Evolutionary conservation across 208 protist genomes (phyloP).

Genomic region (Strigomonas culicis): DNA sequence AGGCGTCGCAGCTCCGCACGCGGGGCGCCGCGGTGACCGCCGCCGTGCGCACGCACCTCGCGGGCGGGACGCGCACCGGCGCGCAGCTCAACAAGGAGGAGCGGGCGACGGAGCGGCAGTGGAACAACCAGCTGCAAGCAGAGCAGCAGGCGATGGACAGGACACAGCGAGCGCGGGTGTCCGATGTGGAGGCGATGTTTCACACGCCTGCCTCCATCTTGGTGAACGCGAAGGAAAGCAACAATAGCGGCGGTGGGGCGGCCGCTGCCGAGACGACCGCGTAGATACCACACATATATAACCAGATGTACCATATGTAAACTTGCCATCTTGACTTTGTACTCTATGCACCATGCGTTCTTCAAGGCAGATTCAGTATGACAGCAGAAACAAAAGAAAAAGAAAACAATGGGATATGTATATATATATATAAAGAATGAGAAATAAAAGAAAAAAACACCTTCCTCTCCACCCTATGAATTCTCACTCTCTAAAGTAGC

Average conservation of each 20-base stretch:
- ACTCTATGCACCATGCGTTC: too few species aligned
- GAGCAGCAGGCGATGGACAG: slow-evolving; percentile 1
- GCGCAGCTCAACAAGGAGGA: slow-evolving; percentile 2
- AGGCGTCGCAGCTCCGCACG: slow-evolving; percentile 11
- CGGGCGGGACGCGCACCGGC: neutral
- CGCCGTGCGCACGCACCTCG: neutral
- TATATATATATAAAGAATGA: too few species aligned
- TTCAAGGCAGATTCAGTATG: too few species aligned
- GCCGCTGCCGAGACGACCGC: neutral
- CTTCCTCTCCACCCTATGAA: too few species aligned
- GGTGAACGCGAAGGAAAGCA: neutral
- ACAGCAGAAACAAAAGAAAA: too few species aligned
- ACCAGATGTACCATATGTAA: slow-evolving; percentile 12
- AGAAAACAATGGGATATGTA: too few species aligned
- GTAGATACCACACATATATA: too few species aligned
- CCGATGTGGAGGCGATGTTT: slow-evolving; percentile 2
- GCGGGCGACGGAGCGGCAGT: neutral
- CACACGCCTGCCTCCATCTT: too few species aligned
- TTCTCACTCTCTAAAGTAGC: too few species aligned
- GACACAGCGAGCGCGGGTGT: neutral
- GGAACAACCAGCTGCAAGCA: neutral
- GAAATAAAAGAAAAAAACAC: too few species aligned
- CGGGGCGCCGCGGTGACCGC: neutral
- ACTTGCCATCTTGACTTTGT: neutral
- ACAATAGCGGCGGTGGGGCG: neutral